These are phyloP conservation scores for Amanita subjunquillea DNA, from an alignment of 768 basidiomycete genomes.

Conservation along the genomic window DNA sequence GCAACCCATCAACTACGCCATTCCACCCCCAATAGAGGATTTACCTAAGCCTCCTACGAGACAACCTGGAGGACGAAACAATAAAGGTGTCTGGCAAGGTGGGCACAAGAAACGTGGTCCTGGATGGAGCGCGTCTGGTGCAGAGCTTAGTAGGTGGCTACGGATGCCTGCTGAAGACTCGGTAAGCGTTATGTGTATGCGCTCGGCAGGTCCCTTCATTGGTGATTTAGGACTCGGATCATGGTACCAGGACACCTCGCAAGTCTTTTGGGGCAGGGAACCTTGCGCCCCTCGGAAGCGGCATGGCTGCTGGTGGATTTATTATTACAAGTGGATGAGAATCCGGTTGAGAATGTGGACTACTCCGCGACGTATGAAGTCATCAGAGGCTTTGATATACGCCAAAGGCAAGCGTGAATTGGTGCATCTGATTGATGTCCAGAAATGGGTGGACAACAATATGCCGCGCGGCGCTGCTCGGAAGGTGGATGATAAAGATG, in stretches of 20 bases:
- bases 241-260: constrained; percentile 52
- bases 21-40: constrained; percentile 75
- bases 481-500: background rate
- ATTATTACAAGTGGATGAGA: constrained; percentile 34
- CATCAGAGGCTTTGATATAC: constrained; percentile 10
- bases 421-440: constrained; percentile 27
- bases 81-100: constrained; percentile 21
- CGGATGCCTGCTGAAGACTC: constrained; percentile 67
- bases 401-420: constrained; percentile 14
- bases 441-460: constrained; percentile 21
- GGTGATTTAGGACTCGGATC: constrained; percentile 57
- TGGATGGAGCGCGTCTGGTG: constrained; percentile 74
- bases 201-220: background rate
- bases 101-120: constrained; percentile 33
- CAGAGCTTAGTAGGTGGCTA: constrained; percentile 72
- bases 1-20: constrained; percentile 66
- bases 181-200: constrained; percentile 21
- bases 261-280: constrained; percentile 42
- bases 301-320: constrained; percentile 46
- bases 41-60: constrained; percentile 37
- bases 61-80: constrained; percentile 18
- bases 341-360: constrained; percentile 8
- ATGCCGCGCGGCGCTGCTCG: constrained; percentile 7
- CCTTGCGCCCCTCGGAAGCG: constrained; percentile 41
- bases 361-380: constrained; percentile 11